Evolutionary conservation across 208 protist genomes (phyloP), one percentile per base, ranked within the genome.

Genomic region (Wallacemonas collosoma): DNA sequence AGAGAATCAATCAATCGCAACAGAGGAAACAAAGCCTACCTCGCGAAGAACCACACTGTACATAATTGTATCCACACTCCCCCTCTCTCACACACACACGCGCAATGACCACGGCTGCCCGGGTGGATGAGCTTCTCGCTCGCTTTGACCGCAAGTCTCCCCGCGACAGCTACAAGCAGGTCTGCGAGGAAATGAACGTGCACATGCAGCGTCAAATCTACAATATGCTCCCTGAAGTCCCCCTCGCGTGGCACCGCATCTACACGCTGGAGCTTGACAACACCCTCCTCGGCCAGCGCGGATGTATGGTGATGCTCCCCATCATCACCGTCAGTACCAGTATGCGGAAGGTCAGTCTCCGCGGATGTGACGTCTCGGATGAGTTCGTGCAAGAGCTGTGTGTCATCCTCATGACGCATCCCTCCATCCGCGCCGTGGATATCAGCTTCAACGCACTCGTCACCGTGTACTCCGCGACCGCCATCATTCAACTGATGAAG

Each of bases 111-210:
- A 95, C 85, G 1, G 83, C 85, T 72, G 85, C 84, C n/a, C 82
- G 68, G 17, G 83, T 93, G 15, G 87, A 95, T 56, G 85, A 83
- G 65, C 81, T 71, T 64, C 78, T 95, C 41, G 79, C 78, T 75
- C 83, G 82, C 45, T 95, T 95, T 76, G 77, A 91, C 53, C 76
- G 89, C 35, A 92, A 91, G 77, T 91, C 87, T 2, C 89, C 89
- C 2, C 87, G 86, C 40, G 85, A 91, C 57, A 81, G 78, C 71
- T 95, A 95, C 79, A 83, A 81, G 47, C 83, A 95, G 68, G 71
- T 91, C 40, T 95, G 89, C 71, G 85, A 87, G 51, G 89, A 95
- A 55, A 80, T 88, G 48, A 65, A 73, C 17, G 81, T 95, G 40
- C 84, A 88, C 75, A 71, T 76, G 63, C 89, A 95, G 80, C 80